Percentiles rank a stretch among this genome's conserved stretches.
These are phyloP conservation scores for Melaleuca quinquenervia DNA, from an alignment of 345 rosid species.

Conservation along the genomic window DNA sequence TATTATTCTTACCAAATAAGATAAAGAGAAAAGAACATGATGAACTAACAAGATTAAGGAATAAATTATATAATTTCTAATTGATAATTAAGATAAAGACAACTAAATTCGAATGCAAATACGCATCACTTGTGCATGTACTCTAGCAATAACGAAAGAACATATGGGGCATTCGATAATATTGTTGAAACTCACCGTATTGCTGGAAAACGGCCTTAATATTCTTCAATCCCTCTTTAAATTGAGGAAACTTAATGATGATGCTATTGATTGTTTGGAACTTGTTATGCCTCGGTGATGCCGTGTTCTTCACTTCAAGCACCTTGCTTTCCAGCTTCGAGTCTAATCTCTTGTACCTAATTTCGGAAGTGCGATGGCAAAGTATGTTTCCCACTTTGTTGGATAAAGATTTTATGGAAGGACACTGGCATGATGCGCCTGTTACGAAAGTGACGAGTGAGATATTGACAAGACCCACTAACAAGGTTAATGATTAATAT, in stretches of 20 bases:
- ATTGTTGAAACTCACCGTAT: slow-evolving; percentile 32
- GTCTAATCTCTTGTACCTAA: slow-evolving; percentile 53
- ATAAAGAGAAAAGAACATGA: not conserved
- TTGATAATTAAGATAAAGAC: not conserved
- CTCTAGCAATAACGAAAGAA: not conserved
- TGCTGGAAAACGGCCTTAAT: slow-evolving; percentile 54
- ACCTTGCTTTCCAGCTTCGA: slow-evolving; percentile 59
- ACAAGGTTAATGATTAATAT: not conserved
- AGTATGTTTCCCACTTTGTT: slow-evolving; percentile 27
- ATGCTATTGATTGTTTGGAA: slow-evolving; percentile 63
- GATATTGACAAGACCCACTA: not conserved
- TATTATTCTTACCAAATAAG: not conserved
- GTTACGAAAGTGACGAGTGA: not conserved
- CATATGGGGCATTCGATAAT: not conserved
- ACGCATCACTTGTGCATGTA: not conserved
- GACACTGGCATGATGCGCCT: slow-evolving; percentile 23
- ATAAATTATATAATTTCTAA: not conserved
- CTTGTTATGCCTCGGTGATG: slow-evolving; percentile 18
- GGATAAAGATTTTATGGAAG: slow-evolving; percentile 26
- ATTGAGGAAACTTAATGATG: slow-evolving; percentile 62
- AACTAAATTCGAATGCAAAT: not conserved
- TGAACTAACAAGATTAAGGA: not conserved
- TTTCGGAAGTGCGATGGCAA: slow-evolving; percentile 34
- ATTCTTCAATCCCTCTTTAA: slow-evolving; percentile 49
- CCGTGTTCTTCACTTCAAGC: slow-evolving; percentile 44